phyloP scores from a whole-genome alignment of 768 basidiomycete genomes.

The Collybia sp. region DNA sequence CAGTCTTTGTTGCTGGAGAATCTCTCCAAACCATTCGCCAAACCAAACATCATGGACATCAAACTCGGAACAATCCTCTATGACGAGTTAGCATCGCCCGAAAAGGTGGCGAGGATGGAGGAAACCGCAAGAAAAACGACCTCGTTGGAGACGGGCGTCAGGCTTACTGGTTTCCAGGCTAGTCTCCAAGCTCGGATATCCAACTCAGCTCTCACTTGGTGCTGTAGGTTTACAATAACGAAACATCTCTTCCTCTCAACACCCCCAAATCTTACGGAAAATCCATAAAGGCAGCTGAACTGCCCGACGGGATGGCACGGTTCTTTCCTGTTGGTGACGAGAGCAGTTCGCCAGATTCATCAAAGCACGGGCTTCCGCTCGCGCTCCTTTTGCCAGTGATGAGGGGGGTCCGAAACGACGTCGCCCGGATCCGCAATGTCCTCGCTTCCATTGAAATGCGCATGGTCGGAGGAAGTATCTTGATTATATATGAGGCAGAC shows the following conservation, averaged over 20 bases:
- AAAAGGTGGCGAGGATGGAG: constrained; percentile 79
- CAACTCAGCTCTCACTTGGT: background rate
- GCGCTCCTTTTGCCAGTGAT: constrained; percentile 55
- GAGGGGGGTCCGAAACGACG: constrained; percentile 43
- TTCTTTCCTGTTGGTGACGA: constrained; percentile 64
- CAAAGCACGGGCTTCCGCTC: constrained; percentile 49
- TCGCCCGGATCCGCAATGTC: constrained; percentile 44
- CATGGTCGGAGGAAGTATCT: constrained; percentile 77
- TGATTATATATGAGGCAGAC: constrained; percentile 71
- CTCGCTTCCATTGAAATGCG: constrained; percentile 59
- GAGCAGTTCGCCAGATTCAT: constrained; percentile 7
- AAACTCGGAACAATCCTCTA: constrained; percentile 93
- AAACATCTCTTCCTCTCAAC: constrained; percentile 45
- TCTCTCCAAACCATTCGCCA: constrained; percentile 62
- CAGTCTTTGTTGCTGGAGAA: constrained; percentile 88
- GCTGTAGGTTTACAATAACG: constrained; percentile 67
- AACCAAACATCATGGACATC: constrained; percentile 86
- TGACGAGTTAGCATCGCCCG: constrained; percentile 57
- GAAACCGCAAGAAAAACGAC: constrained; percentile 68
- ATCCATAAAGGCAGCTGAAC: constrained; percentile 59
- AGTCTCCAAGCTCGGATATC: constrained; percentile 12
- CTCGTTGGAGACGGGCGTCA: constrained; percentile 66
- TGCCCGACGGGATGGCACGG: constrained; percentile 68
- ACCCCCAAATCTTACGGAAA: constrained; percentile 80
- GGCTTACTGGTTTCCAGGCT: constrained; percentile 91